A percentile compares a stretch with the other conserved stretches of the same genome.
These are phyloP conservation scores for Candida broadrunensis DNA, from an alignment of 805 yeast genomes.

Conservation along the genomic window DNA sequence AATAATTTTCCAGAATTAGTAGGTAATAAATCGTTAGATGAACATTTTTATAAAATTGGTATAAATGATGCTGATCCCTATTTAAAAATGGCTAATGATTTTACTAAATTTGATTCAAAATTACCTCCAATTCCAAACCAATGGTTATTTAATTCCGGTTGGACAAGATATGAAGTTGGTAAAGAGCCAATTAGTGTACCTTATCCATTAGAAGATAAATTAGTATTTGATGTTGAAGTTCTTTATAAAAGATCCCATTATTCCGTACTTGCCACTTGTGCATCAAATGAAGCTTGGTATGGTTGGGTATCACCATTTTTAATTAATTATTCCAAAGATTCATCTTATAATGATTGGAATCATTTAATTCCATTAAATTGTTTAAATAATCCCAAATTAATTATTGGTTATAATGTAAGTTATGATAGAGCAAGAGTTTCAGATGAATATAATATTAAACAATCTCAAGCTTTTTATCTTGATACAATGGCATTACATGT, in stretches of 20 bases:
- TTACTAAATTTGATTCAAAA: conserved; percentile 24
- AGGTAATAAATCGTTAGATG: conserved; percentile 68
- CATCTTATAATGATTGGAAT: conserved; percentile 32
- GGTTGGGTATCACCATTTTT: conserved; percentile 91
- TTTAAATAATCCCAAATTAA: conserved; percentile 44
- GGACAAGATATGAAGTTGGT: conserved; percentile 70
- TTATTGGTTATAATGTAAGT: conserved; percentile 88
- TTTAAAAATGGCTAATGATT: conserved; percentile 44
- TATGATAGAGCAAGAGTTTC: conserved; percentile 83
- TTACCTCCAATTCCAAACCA: conserved; percentile 40
- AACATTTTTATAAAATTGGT: conserved; percentile 80
- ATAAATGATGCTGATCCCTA: conserved; percentile 58
- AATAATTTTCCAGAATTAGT: conserved; percentile 67
- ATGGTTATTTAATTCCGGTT: conserved; percentile 70
- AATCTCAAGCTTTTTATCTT: conserved; percentile 70
- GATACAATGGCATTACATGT: conserved; percentile 94
- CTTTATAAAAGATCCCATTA: conserved; percentile 71
- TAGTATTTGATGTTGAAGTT: conserved; percentile 90
- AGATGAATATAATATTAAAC: conserved; percentile 75
- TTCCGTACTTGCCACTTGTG: conserved; percentile 81
- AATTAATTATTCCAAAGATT: conserved; percentile 45
- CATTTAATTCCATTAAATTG: conserved; percentile 79
- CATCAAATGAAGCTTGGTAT: conserved; percentile 79
- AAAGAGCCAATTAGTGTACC: conserved; percentile 53
- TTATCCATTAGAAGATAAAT: conserved; percentile 65